Conservation (phyloP, 2,329 filamentous ascomycete species). For the Penicillium sp. region DNA sequence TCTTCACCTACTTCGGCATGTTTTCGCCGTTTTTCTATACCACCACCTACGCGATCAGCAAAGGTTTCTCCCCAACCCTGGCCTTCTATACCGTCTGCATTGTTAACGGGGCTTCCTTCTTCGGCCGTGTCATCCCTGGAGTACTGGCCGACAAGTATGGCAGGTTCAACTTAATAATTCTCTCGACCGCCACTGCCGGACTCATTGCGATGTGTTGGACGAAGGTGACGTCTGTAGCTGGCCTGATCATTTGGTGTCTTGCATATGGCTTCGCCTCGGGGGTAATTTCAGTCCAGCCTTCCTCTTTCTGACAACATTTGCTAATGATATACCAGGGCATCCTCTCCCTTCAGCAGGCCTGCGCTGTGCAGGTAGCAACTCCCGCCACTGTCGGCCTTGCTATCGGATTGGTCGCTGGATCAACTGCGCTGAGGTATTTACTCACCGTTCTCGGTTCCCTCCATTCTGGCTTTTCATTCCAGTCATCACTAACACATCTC, state of each 20-base stretch:
- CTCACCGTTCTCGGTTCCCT: no score
- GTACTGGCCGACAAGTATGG: slow-evolving; percentile 42
- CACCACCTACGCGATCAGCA: slow-evolving; percentile 32
- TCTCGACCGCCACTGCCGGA: slow-evolving; percentile 37
- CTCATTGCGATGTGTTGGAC: slow-evolving; percentile 53
- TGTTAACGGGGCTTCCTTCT: slow-evolving; percentile 44
- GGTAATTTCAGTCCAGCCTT: slow-evolving; percentile 32
- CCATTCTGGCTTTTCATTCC: not conserved
- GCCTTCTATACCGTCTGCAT: slow-evolving; percentile 46
- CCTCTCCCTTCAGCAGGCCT: slow-evolving; percentile 52
- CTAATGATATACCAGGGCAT: slow-evolving; percentile 42
- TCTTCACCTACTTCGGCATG: slow-evolving; percentile 44
- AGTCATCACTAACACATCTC: not conserved
- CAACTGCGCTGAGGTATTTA: slow-evolving; percentile 50
- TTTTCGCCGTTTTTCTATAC: slow-evolving; percentile 47
- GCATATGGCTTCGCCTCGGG: slow-evolving; percentile 54
- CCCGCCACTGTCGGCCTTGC: slow-evolving; percentile 46
- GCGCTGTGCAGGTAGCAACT: slow-evolving; percentile 48
- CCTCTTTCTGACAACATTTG: not conserved
- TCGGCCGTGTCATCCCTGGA: slow-evolving; percentile 42
- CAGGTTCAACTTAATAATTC: slow-evolving; percentile 36
- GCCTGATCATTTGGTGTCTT: slow-evolving; percentile 50
- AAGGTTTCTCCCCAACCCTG: slow-evolving; percentile 34
- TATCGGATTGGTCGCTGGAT: slow-evolving; percentile 49
- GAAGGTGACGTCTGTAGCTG: slow-evolving; percentile 46